Evolutionary conservation across 805 yeast species (phyloP), one percentile per base, ranked within the genome.

Genomic region (Priceomyces haplophilus): DNA sequence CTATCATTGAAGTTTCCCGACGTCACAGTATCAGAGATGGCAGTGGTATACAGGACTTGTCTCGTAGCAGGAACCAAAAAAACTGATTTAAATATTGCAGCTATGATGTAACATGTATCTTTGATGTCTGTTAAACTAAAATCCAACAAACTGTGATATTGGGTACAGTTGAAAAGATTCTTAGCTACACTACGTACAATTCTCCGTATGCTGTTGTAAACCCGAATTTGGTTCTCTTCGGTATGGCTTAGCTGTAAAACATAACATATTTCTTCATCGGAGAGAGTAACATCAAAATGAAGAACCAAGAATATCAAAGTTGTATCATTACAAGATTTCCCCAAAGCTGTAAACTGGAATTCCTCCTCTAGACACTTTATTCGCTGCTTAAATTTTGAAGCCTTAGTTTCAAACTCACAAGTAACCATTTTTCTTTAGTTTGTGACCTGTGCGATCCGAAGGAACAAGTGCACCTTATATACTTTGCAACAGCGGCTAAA

Each of bases 61-160:
- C 24, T 37, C 7, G 13, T 34, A 7, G 46, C 50, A 5, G 64
- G 64, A 3, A 59, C 59, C 38, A 53, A 61, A 41, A 61, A 62
- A 3, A 61, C 38, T 4, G 48, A 46, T 31, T 53, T 54, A 38
- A 49, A 62, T 7, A 50, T 42, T 17, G 50, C 45, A 2, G 61
- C 67, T 6, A 61, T 50, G 17, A 49, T 44, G 38, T 59, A 62
- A 39, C 56, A 51, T 1, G 56, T 45, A 3, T 54, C 49, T 19
- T 57, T 54, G 7, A 62, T 21, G 37, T 60, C 56, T 2, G 67
- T 58, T 32, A 62, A 36, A 1, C 65, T 65, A 41, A 54, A 47
- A 4, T 57, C 54, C 5, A 42, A 44, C 16, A 51, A 37, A 15
- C 31, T 10, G 15, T 21, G 4, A 5, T 30, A 16, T 12, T 32